Evolutionary conservation across 192 early-diverging fungal species (phyloP), one percentile per base, ranked within the genome.

Genomic region (Dissophora globulifera): DNA sequence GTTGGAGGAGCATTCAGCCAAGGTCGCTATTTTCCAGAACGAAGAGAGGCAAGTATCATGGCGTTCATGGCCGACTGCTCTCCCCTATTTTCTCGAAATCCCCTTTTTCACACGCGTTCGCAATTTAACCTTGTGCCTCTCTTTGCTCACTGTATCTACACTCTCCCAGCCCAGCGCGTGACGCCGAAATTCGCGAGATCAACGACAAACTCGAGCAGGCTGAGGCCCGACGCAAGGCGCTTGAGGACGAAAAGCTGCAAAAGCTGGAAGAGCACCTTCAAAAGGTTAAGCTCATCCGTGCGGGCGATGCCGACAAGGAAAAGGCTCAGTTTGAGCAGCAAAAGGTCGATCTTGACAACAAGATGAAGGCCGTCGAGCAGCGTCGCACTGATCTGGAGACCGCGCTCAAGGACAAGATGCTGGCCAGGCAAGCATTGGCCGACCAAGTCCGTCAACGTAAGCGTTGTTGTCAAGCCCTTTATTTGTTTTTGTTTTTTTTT

Each of bases 381-480:
- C 62, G 72, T 10, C 49, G 72, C 15, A 20, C 50, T 9, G 62
- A 76, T 47, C 58, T 76, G 16, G 72, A 76, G 40, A 61, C 52
- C 17, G 35, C 57, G 7, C 38, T 76, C n/a, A 76, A 76, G 46
- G 72, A 76, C 16, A 76, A 67, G 51, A 76, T 76, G 38, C 72
- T 62, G 25, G 72, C 63, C 25, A 49, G 63, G 8, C 72, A 62
- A 49, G 40, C 30, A 4, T 43, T 62, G 3, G 72, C 72, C 12
- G 72, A 76, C 2, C 72, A 76, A 76, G 72, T 76, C 27, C 72
- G 72, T 26, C 72, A 67, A 43, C 72, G 72, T 76, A 76, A 25
- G 49, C 33, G n/a, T n/a, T n/a, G n/a, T n/a, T n/a, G n/a, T n/a
- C n/a, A n/a, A n/a, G n/a, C n/a, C n/a, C n/a, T n/a, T n/a, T n/a